phyloP scores from a whole-genome alignment of 2,329 filamentous ascomycete species.

The Pseudogymnoascus sp. region DNA sequence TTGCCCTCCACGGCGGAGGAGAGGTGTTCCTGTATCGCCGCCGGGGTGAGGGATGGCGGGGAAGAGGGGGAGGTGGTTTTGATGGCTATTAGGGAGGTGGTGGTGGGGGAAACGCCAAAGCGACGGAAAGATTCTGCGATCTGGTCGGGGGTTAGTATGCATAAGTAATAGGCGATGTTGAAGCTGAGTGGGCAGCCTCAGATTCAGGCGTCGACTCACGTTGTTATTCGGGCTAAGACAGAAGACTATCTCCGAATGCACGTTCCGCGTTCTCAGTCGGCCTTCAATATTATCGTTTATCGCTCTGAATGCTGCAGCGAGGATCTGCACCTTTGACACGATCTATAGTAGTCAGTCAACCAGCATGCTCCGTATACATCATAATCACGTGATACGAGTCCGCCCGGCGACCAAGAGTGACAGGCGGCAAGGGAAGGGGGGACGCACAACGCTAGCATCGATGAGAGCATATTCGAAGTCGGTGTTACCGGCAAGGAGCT shows the following conservation, averaged over 20 bases:
- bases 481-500: slow-evolving; percentile 75
- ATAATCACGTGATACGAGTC: slow-evolving; percentile 14
- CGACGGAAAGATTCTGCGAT: slow-evolving; percentile 87
- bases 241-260: slow-evolving; percentile 50
- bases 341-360: slow-evolving; percentile 28
- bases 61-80: slow-evolving; percentile 57
- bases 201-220: slow-evolving; percentile 24
- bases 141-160: slow-evolving; percentile 34
- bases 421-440: background rate
- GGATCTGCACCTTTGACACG: slow-evolving; percentile 37
- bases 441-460: slow-evolving; percentile 65
- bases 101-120: slow-evolving; percentile 69
- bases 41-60: slow-evolving; percentile 38
- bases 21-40: slow-evolving; percentile 52
- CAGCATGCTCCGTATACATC: background rate
- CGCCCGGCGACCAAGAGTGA: background rate
- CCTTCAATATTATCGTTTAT: slow-evolving; percentile 36
- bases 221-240: slow-evolving; percentile 47
- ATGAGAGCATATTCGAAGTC: slow-evolving; percentile 92
- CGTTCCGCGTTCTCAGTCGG: slow-evolving; percentile 40
- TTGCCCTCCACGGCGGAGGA: slow-evolving; percentile 51
- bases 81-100: slow-evolving; percentile 65
- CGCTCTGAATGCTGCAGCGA: slow-evolving; percentile 41
- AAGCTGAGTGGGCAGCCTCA: background rate
- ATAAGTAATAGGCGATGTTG: slow-evolving; percentile 5